Evolutionary conservation across 1,284 basidiomycete species (phyloP), one percentile per base, ranked within the genome.

Genomic region (Ceratobasidium sp.): DNA sequence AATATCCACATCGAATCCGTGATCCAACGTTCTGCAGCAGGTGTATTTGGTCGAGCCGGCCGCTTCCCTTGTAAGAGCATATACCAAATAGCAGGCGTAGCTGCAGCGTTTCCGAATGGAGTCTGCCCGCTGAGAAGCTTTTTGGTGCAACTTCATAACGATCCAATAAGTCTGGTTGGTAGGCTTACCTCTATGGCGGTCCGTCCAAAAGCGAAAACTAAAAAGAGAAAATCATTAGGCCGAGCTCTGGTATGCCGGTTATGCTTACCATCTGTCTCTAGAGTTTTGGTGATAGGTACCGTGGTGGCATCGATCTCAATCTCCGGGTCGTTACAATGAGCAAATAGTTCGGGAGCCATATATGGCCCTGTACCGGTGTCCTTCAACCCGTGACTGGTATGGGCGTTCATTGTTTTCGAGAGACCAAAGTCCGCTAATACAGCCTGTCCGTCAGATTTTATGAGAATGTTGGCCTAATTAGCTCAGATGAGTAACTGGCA

Each of bases 371-470:
- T 73, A 15, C 61, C 58, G 1, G 71, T 73, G 40, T 73, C 61
- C 49, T 60, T 73, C 20, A 73, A 46, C 9, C 56, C 71, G 42
- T 61, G 61, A n/a, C 71, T 64, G 9, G 69, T 68, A 46, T 55
- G 67, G 15, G 67, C 77, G 49, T 78, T 69, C 28, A 78, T 68
- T 12, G 69, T 78, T 39, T 69, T 68, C 40, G 77, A 78, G 2
- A 78, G 68, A 33, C 77, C 77, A 72, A 78, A 78, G 23, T 78
- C 77, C 3, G 77, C 33, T 28, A 78, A 53, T 56, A 78, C 69
- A 0, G 77, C 67, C 15, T 53, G n/a, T 28, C 69, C 67, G 40
- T 61, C 42, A 12, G 56, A 18, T 9, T 63, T 72, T 20, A 78
- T 69, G 51, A 78, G 77, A 20, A 78, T 69, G 26, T 78, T 78